These are phyloP conservation scores for Sphagnum magellanicum DNA, from an alignment of 228 moss, liverwort and hornwort species.

Conservation along the genomic window DNA sequence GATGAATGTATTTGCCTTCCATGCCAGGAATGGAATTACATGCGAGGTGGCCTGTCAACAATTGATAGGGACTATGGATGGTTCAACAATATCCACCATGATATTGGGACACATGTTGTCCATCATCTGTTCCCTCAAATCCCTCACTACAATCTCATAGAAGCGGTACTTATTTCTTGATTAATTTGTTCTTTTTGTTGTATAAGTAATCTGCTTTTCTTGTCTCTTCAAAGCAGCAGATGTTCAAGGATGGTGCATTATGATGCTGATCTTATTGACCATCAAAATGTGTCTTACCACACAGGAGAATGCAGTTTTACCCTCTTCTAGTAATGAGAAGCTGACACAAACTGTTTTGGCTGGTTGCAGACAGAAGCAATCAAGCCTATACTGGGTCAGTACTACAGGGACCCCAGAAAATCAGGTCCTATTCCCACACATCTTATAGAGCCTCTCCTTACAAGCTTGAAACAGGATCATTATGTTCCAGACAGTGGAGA, in stretches of 20 bases:
- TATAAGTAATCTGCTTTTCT: no score
- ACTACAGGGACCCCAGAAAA: conserved; percentile 55
- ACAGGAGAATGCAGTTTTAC: no score
- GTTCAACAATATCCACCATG: conserved; percentile 79
- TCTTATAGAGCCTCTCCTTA: conserved; percentile 34
- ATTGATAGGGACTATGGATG: conserved; percentile 75
- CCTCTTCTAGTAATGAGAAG: no score
- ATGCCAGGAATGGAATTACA: conserved; percentile 68
- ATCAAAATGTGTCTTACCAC: no score
- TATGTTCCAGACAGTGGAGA: conserved; percentile 36
- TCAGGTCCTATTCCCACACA: conserved; percentile 59
- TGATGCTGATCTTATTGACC: no score
- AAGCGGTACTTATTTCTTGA: conserved; percentile 26
- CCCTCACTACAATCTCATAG: conserved; percentile 72
- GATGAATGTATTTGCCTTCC: no score
- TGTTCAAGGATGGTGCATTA: no score
- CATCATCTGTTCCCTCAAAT: conserved; percentile 80
- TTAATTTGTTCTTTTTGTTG: no score
- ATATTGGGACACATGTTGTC: conserved; percentile 79
- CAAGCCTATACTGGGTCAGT: conserved; percentile 62
- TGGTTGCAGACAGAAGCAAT: conserved; percentile 50
- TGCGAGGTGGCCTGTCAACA: conserved; percentile 72
- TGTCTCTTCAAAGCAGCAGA: no score
- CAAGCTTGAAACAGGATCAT: conserved; percentile 39
- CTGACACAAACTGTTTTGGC: no score